Base-by-base conservation (phyloP, 768 basidiomycete genomes). In the Boletus bicolor region DNA sequence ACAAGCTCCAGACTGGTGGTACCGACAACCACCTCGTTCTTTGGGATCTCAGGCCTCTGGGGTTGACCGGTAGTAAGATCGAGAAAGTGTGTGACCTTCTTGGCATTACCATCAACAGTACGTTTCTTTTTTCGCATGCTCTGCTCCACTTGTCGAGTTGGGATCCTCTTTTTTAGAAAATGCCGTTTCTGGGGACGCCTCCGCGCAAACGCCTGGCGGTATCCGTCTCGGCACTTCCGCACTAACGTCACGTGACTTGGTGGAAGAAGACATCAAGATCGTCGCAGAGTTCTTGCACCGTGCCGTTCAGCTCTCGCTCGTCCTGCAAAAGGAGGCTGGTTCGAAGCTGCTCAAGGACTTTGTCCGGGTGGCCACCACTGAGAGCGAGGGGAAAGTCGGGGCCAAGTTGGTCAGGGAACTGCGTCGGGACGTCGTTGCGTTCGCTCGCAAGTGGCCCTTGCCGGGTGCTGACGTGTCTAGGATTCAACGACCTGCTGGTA, bases 21-120 rank as follows among this genome's bases (percentile, higher is more conserved):
- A 95, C 94, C 17, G 97, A 98, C 73, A 98, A 92, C 80, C 97
- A 99, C 74, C 85, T 98, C 61, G 87, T 98, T 47, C 88, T 99
- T 47, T 98, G 95, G 96, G 97, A 98, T 68, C 83, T 98, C 58
- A 85, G 97, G 36, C 97, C 97, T 32, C 80, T 97, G 59, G 90
- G 92, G 47, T 77, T 98, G 69, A 98, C 97, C n/a, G 97, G 97
- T 48, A 91, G 87, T 79, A 98, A 98, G 76, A 86, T 99, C 55
- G 96, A 98, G 81, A 98, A 97, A 80, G 84, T 99, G 64, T 97
- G 97, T 73, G 96, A 98, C 71, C 80, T 97, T 49, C 85, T 93
- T 73, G 93, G 93, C 55, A 97, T 98, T 71, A 98, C 95, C 34
- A 93, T 98, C 75, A 93, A 94, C 79, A 93, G 91, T 92, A 62